A percentile compares a stretch with the other conserved stretches of the same genome.
Conservation (phyloP, 83 land plant species). For the Picea engelmannii region DNA sequence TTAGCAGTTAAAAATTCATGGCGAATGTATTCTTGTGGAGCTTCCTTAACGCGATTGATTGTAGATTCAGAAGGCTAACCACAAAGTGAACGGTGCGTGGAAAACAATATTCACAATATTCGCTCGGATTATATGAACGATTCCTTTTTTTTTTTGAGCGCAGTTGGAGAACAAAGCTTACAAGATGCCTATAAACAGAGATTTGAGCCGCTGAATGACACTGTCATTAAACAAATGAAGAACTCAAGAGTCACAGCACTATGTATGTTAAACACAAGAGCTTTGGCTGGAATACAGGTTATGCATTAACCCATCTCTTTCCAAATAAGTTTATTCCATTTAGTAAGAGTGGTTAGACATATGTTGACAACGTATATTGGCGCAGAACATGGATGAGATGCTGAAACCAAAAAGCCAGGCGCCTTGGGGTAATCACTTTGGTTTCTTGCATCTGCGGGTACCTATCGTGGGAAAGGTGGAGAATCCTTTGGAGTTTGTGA, state of each 20-base stretch:
- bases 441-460: neutral
- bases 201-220: too few relatives aligned
- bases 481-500: neutral
- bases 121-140: too few relatives aligned
- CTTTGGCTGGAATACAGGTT: neutral
- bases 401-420: neutral
- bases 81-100: too few relatives aligned
- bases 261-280: neutral
- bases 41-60: too few relatives aligned
- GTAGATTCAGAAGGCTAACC: too few relatives aligned
- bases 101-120: too few relatives aligned
- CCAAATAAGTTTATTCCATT: neutral
- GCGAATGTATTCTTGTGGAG: too few relatives aligned
- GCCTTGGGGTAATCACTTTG: neutral
- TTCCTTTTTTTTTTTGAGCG: too few relatives aligned
- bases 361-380: neutral
- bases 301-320: neutral
- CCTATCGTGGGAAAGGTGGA: neutral
- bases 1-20: too few relatives aligned
- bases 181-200: neutral
- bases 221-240: neutral
- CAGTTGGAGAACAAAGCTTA: too few relatives aligned
- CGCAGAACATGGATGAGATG: neutral
- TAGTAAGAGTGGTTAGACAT: too few relatives aligned
- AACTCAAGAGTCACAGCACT: neutral